A percentile compares a stretch with the other conserved stretches of the same genome.
phyloP scores from a whole-genome alignment of 2,329 filamentous ascomycete species.

The Myriangium duriaei region DNA sequence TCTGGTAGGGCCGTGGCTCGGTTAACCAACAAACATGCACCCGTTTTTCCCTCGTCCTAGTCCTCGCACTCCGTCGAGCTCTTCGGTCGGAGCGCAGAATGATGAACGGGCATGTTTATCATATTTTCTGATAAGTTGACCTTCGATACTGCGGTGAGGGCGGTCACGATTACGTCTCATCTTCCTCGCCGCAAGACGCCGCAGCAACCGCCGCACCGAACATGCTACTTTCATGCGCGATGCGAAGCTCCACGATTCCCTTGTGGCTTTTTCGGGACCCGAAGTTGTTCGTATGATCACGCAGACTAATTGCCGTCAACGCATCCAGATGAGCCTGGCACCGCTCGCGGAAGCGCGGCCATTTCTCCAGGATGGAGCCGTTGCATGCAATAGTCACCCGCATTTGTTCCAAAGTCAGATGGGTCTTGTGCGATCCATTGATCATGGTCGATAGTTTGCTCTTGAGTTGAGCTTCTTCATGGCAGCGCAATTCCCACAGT shows the following conservation, averaged over 20 bases:
- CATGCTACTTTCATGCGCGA: constrained; percentile 61
- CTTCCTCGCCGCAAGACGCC: constrained; percentile 7
- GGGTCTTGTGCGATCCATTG: neutral
- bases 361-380: constrained; percentile 67
- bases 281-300: constrained; percentile 12
- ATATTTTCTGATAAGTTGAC: too few species aligned
- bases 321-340: constrained; percentile 53
- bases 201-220: constrained; percentile 61
- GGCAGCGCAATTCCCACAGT: constrained; percentile 41
- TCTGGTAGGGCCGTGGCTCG: too few species aligned
- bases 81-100: constrained; percentile 1
- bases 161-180: neutral
- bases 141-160: too few species aligned
- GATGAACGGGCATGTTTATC: neutral
- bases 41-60: too few species aligned
- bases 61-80: constrained; percentile 4
- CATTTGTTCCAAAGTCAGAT: constrained; percentile 1
- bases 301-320: constrained; percentile 28
- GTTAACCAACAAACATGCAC: too few species aligned
- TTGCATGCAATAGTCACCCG: constrained; percentile 53
- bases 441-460: neutral
- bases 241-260: constrained; percentile 44
- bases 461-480: neutral
- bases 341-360: constrained; percentile 51
- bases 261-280: constrained; percentile 21